Evolutionary conservation across 805 yeast genomes (phyloP).

Genomic region (Monosporozyma aerobia): DNA sequence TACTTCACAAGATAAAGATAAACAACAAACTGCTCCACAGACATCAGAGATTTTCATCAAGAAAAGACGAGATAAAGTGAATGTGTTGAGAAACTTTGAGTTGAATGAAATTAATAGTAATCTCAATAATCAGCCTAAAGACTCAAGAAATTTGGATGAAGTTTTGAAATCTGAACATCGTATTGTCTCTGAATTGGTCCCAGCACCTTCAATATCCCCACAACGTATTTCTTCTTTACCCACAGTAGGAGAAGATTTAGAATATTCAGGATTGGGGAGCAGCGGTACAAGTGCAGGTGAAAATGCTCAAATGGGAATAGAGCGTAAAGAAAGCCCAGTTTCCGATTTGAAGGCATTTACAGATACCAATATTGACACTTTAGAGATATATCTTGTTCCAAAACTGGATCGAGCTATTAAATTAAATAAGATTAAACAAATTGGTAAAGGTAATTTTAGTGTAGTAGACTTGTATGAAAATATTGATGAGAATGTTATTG

Average conservation of each 20-base stretch:
- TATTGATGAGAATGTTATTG: constrained; percentile 9
- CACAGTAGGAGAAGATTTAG: constrained; percentile 13
- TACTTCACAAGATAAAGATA: neutral
- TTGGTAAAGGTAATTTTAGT: constrained; percentile 67
- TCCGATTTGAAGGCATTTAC: neutral
- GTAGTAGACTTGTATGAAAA: constrained; percentile 44
- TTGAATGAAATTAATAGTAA: neutral
- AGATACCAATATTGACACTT: constrained; percentile 6
- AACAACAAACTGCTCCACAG: neutral
- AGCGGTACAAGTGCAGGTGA: neutral
- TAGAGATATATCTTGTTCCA: constrained; percentile 15
- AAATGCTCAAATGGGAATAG: neutral
- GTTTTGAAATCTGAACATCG: constrained; percentile 9
- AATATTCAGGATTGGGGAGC: neutral
- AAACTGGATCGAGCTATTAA: constrained; percentile 9
- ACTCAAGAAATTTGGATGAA: constrained; percentile 5
- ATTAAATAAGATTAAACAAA: constrained; percentile 34
- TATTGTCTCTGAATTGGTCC: constrained; percentile 21
- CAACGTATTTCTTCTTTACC: constrained; percentile 24
- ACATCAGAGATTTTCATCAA: neutral
- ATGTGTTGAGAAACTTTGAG: neutral
- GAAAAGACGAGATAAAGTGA: neutral
- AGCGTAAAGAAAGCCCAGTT: neutral
- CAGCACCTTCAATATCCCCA: constrained; percentile 11
- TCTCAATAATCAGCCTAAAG: neutral